phyloP scores from a whole-genome alignment of 352 stramenopile species.

The Aphanomyces cochlioides region DNA sequence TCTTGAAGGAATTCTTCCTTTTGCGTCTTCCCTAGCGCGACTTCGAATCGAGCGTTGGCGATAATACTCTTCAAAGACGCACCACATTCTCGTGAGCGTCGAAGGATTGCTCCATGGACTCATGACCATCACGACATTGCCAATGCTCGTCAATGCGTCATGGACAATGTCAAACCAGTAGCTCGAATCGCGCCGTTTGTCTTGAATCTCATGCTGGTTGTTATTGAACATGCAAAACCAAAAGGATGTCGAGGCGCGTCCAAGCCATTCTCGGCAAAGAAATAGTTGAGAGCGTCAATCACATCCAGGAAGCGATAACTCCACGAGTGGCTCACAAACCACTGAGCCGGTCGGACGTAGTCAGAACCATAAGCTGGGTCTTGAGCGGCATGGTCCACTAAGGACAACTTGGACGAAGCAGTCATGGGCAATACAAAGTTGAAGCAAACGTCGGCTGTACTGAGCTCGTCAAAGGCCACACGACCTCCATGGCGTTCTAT shows the following conservation, averaged over 20 bases:
- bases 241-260: neutral
- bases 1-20: constrained; percentile 6
- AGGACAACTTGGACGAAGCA: neutral
- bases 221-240: constrained; percentile 18
- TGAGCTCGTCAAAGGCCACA: too few species aligned
- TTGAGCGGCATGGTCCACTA: neutral
- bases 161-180: constrained; percentile 5
- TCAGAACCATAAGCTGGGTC: neutral
- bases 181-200: neutral
- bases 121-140: constrained; percentile 26
- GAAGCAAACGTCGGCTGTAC: too few species aligned
- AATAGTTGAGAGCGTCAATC: neutral
- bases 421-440: neutral
- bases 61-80: constrained; percentile 18
- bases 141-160: neutral
- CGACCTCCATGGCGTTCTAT: too few species aligned
- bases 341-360: neutral
- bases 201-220: neutral
- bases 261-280: neutral
- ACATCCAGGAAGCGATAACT: constrained; percentile 8
- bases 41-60: constrained; percentile 6
- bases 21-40: constrained; percentile 2
- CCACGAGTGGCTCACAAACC: constrained; percentile 9
- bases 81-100: constrained; percentile 14
- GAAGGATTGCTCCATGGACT: constrained; percentile 17